Base-by-base conservation (phyloP, 768 basidiomycete species). In the Clathrus columnatus region DNA sequence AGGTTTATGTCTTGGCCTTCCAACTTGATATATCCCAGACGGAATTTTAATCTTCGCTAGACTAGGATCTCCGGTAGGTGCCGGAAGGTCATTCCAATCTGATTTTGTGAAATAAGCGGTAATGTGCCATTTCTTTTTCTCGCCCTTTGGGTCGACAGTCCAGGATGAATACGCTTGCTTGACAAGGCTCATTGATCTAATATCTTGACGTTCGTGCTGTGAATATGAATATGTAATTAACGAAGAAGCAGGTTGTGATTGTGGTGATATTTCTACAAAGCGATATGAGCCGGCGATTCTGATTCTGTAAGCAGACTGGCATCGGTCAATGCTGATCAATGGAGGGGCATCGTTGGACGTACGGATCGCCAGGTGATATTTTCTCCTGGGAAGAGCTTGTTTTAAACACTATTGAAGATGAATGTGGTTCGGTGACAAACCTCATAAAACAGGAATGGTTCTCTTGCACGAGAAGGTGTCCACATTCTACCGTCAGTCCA, bases 111-210 rank as follows among this genome's bases (percentile, higher is more conserved):
- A 79, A 62, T 79, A 79, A 23, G 77, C 75, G 49, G 82, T 83
- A 55, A 84, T 69, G 65, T 84, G 84, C 81, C 81, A 84, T 67
- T 84, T 84, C 62, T 78, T 73, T 47, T 79, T 78, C 58, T 67
- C 71, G 5, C 72, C 66, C 54, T 73, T 73, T 51, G 72, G 67
- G 43, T 73, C 68, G 21, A 70, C 63, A 14, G 84, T 79, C 75
- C 77, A 82, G 21, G 80, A 82, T 17, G 82, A 84, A 64, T 85
- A 85, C n/a, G 83, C 81, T 64, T 84, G 83, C 65, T 84, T 84
- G 52, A 84, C 78, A 49, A 85, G 71, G 20, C 82, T 82, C 11
- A 72, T 61, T 48, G 81, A 79, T 50, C 76, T 76, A 48, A 74
- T 73, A 11, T 74, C 72, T 55, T 75, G 74, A 28, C 80, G 72